These are phyloP conservation scores for Rhizophora mangle DNA, from an alignment of 345 rosid genomes.

Conservation along the genomic window DNA sequence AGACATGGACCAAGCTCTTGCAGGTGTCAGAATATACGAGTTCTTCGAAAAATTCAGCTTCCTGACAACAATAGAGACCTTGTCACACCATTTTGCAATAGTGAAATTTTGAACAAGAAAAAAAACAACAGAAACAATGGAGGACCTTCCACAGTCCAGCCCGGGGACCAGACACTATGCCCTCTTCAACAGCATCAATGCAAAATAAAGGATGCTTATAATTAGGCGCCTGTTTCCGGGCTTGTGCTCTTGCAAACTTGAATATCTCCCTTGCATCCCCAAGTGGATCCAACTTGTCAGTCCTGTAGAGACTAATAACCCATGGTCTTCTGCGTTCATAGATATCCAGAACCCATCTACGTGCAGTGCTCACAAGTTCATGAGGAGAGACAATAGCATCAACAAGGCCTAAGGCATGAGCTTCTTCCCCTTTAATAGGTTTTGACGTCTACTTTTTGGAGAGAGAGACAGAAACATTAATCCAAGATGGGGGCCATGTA, in stretches of 20 bases:
- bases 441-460: slow-evolving; percentile 60
- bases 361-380: slow-evolving; percentile 65
- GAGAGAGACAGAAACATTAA: slow-evolving; percentile 1
- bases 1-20: slow-evolving; percentile 84
- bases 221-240: slow-evolving; percentile 73
- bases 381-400: slow-evolving; percentile 71
- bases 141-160: slow-evolving; percentile 82
- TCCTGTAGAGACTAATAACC: slow-evolving; percentile 71
- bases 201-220: slow-evolving; percentile 81
- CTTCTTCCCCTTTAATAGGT: slow-evolving; percentile 72
- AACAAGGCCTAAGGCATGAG: slow-evolving; percentile 67
- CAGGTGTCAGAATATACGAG: slow-evolving; percentile 60
- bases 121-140: slow-evolving; percentile 9
- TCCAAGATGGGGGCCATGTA: not conserved
- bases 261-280: slow-evolving; percentile 88
- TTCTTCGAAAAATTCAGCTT: slow-evolving; percentile 55
- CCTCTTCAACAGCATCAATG: slow-evolving; percentile 78
- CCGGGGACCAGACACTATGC: slow-evolving; percentile 76
- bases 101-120: slow-evolving; percentile 7
- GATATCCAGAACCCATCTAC: slow-evolving; percentile 83
- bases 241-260: slow-evolving; percentile 73
- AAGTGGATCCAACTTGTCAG: slow-evolving; percentile 78
- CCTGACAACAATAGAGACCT: slow-evolving; percentile 47
- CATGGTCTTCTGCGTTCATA: slow-evolving; percentile 70
- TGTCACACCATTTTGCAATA: slow-evolving; percentile 14